phyloP scores from a whole-genome alignment of 2,329 filamentous ascomycete species.

The Alternaria sp. region DNA sequence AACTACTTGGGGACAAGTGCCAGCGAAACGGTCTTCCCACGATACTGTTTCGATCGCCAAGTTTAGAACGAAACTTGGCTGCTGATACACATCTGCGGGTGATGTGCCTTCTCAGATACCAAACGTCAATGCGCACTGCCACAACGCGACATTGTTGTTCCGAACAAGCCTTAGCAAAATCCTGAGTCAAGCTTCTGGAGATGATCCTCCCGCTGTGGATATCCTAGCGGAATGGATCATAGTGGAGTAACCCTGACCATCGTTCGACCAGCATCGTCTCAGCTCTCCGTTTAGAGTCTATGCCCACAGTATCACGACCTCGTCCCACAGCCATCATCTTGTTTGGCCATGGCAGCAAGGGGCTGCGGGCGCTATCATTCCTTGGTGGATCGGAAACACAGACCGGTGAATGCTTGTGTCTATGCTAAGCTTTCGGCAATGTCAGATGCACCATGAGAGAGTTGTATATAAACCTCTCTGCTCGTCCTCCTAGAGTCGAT shows the following conservation, averaged over 20 bases:
- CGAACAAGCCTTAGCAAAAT: slow-evolving; percentile 14
- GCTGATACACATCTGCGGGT: slow-evolving; percentile 36
- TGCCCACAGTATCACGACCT: slow-evolving; percentile 34
- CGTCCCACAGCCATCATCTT: slow-evolving; percentile 15
- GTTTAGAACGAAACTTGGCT: slow-evolving; percentile 30
- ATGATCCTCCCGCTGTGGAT: slow-evolving; percentile 29
- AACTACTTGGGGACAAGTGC: not conserved
- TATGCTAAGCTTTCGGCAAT: slow-evolving; percentile 39
- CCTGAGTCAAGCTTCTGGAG: slow-evolving; percentile 24
- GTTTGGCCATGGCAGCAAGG: slow-evolving; percentile 25
- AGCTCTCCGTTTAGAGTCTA: slow-evolving; percentile 22
- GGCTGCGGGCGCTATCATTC: not conserved
- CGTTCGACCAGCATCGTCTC: slow-evolving; percentile 42
- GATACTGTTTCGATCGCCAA: slow-evolving; percentile 38
- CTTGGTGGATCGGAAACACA: slow-evolving; percentile 17
- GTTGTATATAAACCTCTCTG: slow-evolving; percentile 39
- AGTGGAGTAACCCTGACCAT: slow-evolving; percentile 23
- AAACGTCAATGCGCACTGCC: slow-evolving; percentile 42
- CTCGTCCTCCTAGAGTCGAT: slow-evolving; percentile 21
- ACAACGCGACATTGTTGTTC: slow-evolving; percentile 31
- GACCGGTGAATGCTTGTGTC: slow-evolving; percentile 37
- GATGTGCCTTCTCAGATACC: slow-evolving; percentile 31
- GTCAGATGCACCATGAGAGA: not conserved
- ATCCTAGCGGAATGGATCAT: slow-evolving; percentile 19
- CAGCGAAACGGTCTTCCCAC: slow-evolving; percentile 6